A percentile compares a stretch with the other conserved stretches of the same genome.
These are phyloP conservation scores for Candida glaebosa DNA, from an alignment of 805 yeast species.

Conservation along the genomic window DNA sequence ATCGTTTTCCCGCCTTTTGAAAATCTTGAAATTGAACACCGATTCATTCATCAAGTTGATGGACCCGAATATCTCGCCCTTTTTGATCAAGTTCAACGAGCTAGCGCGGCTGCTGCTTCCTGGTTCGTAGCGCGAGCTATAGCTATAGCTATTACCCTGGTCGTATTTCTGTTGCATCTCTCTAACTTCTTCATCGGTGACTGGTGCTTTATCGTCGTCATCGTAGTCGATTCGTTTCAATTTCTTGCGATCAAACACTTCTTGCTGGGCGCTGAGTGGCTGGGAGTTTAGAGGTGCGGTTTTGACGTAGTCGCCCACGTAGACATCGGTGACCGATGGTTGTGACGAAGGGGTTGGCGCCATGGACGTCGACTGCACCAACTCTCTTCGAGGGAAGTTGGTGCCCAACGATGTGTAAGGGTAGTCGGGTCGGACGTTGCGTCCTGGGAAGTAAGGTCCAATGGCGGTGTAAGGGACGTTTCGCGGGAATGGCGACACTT, in stretches of 20 bases:
- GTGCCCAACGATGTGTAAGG: not conserved
- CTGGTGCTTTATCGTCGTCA: constrained; percentile 24
- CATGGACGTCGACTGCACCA: constrained; percentile 6
- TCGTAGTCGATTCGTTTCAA: not conserved
- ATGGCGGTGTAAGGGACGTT: constrained; percentile 4
- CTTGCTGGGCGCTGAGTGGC: constrained; percentile 48
- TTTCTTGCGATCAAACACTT: constrained; percentile 24
- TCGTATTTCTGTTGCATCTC: constrained; percentile 30
- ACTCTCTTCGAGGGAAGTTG: constrained; percentile 3
- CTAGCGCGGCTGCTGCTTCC: not conserved
- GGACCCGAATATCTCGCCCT: constrained; percentile 31
- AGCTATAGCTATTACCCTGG: constrained; percentile 1
- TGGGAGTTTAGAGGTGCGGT: constrained; percentile 50
- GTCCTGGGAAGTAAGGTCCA: constrained; percentile 7
- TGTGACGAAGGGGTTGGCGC: not conserved
- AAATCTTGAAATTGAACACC: constrained; percentile 32
- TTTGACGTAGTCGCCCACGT: constrained; percentile 42
- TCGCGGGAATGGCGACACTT: not conserved
- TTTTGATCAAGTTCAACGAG: constrained; percentile 3
- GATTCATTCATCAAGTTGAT: constrained; percentile 35
- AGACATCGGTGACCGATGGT: constrained; percentile 45
- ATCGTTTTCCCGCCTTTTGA: constrained; percentile 14
- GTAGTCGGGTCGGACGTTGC: not conserved
- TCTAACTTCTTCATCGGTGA: constrained; percentile 26
- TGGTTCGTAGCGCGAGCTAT: not conserved